Base-by-base conservation (phyloP, 805 yeast genomes). In the Yamadazyma tumulicola region DNA sequence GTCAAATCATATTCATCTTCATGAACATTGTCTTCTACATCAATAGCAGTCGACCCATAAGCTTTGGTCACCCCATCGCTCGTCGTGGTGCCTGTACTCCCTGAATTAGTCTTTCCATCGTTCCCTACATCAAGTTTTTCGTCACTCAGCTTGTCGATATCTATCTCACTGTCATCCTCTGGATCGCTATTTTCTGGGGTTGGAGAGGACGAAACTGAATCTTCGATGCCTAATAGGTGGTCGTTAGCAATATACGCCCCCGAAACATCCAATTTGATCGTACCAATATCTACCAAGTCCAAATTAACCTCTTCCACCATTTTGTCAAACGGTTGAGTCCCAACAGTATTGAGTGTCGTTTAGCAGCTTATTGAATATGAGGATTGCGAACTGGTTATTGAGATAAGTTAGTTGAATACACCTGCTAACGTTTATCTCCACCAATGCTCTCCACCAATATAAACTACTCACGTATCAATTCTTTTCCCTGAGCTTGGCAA, bases 211-310 rank as follows among this genome's bases (percentile, higher is more conserved):
- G 53, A 40, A 17, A 26, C 12, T 12, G 33, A 37, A n/a, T 35
- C 37, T 14, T 32, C 26, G 13, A 32, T 54, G 19, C 59, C 48
- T 18, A 65, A 43, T 30, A 66, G 43, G 34, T 59, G 57, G 42
- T 66, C 72, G 38, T 66, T 67, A 35, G 69, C 73, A 6, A 67
- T 67, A 38, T 55, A 67, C 0, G 73, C 72, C 5, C 71, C 72
- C 3, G 67, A 59, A 46, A 71, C 64, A 37, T 67, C 73, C 32
- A 67, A 66, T 27, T 54, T 51, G 30, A 67, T 61, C 8, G 67
- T 64, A 4, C 73, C 73, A 9, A 59, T 54, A 31, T 53, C 46
- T 6, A 46, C 61, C 14, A 36, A 37, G 27, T 53, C 55, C 25
- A 54, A 46, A 30, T 52, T 48, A 5, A 30, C 14, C 6, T 29